Conservation (phyloP, 345 rosid genomes). For the Cardamine resedifolia region DNA sequence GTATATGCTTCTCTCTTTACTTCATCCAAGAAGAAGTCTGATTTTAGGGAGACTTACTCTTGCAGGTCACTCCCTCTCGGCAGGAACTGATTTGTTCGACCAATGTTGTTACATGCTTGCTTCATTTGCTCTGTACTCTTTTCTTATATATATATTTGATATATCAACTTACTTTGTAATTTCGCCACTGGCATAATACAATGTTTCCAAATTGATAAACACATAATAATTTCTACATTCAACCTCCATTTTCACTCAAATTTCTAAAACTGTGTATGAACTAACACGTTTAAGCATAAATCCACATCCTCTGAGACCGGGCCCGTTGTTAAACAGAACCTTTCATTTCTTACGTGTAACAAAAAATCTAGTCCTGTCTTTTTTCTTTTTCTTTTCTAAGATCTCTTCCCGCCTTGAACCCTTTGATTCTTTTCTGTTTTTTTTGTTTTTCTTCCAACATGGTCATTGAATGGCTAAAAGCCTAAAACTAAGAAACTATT, state of each 20-base stretch:
- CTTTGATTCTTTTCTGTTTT: too few species aligned
- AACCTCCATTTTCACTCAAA: too few species aligned
- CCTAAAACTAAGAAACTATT: neutral
- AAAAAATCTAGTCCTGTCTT: neutral
- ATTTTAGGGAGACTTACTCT: slow-evolving; percentile 73
- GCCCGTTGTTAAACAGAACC: neutral
- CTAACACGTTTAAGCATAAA: neutral
- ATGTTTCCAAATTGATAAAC: too few species aligned
- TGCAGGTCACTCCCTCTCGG: slow-evolving; percentile 90
- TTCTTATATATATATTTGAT: neutral
- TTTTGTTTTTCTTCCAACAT: too few species aligned
- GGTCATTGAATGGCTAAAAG: neutral
- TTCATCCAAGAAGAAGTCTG: slow-evolving; percentile 67
- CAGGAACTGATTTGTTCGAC: slow-evolving; percentile 54
- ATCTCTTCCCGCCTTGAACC: too few species aligned
- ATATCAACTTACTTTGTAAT: slow-evolving; percentile 8
- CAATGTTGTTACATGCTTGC: neutral
- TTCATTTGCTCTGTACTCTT: slow-evolving; percentile 12
- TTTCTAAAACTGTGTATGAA: neutral
- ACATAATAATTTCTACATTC: too few species aligned
- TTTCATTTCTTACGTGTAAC: neutral
- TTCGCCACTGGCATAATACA: too few species aligned
- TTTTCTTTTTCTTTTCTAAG: too few species aligned
- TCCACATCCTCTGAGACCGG: neutral
- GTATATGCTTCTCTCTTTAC: slow-evolving; percentile 92